phyloP scores from a whole-genome alignment of 208 protist genomes.

The Leishmania martiniquensis region DNA sequence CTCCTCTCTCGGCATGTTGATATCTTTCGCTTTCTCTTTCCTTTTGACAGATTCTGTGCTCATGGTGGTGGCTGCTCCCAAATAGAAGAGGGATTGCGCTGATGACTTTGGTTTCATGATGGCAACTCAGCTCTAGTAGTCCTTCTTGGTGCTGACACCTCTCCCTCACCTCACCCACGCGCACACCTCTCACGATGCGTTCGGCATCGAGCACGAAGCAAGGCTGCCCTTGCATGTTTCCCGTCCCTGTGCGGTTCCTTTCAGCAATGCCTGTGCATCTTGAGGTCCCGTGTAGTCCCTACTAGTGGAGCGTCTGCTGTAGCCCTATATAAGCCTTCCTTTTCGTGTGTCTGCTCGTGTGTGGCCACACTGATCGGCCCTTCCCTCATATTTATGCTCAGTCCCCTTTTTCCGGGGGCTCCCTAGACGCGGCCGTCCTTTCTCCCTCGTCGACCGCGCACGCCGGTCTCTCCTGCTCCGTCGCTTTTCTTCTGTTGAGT shows the following conservation, averaged over 20 bases:
- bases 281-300: neutral
- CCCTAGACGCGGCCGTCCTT: too few relatives aligned
- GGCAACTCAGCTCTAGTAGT: too few relatives aligned
- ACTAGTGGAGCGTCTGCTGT: neutral
- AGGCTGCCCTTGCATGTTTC: neutral
- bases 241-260: neutral
- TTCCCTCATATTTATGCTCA: too few relatives aligned
- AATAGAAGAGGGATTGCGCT: neutral
- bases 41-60: neutral
- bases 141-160: neutral
- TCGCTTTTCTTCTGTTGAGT: neutral
- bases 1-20: neutral
- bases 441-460: neutral
- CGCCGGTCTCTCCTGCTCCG: neutral
- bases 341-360: too few relatives aligned
- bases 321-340: too few relatives aligned
- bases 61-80: neutral
- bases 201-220: neutral
- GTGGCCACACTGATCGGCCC: too few relatives aligned
- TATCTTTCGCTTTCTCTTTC: neutral
- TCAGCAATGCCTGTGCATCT: neutral
- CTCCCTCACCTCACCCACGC: neutral
- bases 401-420: too few relatives aligned
- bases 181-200: neutral
- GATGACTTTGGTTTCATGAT: neutral